These are phyloP conservation scores for Macaranga tanarius DNA, from an alignment of 441 rosid species.

Conservation along the genomic window DNA sequence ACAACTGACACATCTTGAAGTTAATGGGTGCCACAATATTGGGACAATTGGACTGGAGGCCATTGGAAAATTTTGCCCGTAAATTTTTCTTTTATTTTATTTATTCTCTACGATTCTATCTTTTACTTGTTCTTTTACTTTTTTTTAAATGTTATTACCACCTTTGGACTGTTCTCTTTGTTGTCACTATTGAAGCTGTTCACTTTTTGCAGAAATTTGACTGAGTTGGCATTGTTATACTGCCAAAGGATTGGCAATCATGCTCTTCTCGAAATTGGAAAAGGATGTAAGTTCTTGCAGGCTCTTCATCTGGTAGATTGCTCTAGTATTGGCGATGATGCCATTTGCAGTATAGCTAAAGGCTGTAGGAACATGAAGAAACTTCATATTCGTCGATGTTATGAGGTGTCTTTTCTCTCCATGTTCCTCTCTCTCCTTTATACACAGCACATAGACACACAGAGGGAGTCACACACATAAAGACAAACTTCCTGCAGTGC, in stretches of 20 bases:
- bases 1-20: slow-evolving; percentile 75
- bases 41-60: slow-evolving; percentile 79
- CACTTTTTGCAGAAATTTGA: slow-evolving; percentile 54
- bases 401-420: slow-evolving; percentile 52
- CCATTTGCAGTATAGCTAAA: slow-evolving; percentile 69
- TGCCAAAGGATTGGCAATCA: slow-evolving; percentile 75
- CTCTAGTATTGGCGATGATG: slow-evolving; percentile 73
- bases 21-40: slow-evolving; percentile 90
- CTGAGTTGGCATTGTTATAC: slow-evolving; percentile 73
- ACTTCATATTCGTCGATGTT: slow-evolving; percentile 89
- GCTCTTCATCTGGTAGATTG: slow-evolving; percentile 89
- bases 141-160: background rate
- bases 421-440: slow-evolving; percentile 19
- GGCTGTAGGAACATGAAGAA: slow-evolving; percentile 83
- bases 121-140: background rate
- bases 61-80: slow-evolving; percentile 79
- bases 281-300: slow-evolving; percentile 71
- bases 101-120: background rate
- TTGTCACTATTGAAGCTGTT: slow-evolving; percentile 17
- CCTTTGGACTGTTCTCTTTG: background rate
- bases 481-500: background rate
- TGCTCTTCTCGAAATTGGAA: slow-evolving; percentile 75
- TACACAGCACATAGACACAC: background rate
- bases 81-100: slow-evolving; percentile 12
- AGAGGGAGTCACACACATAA: background rate